These are phyloP conservation scores for Fusarium nanum DNA, from an alignment of 2,329 filamentous ascomycete species.

Conservation along the genomic window DNA sequence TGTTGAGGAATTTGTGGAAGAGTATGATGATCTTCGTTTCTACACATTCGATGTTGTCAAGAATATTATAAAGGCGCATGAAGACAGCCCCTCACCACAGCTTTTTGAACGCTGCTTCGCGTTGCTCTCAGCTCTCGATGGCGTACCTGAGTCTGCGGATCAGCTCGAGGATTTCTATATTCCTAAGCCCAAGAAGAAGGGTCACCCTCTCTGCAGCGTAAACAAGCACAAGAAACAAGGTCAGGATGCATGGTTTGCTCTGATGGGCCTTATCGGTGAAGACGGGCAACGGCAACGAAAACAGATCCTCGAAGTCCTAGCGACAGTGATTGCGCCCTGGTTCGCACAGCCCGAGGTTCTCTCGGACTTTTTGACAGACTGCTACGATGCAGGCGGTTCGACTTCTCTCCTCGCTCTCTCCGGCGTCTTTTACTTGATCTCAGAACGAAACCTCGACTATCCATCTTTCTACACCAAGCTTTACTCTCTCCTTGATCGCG, in stretches of 20 bases:
- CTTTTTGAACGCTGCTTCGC: slow-evolving; percentile 69
- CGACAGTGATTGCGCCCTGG: slow-evolving; percentile 85
- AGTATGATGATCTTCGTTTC: slow-evolving; percentile 86
- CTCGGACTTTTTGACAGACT: slow-evolving; percentile 97
- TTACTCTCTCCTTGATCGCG: slow-evolving; percentile 88
- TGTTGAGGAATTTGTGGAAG: slow-evolving; percentile 79
- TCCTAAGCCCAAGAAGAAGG: slow-evolving; percentile 72
- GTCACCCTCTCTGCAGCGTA: slow-evolving; percentile 73
- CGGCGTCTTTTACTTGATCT: slow-evolving; percentile 94
- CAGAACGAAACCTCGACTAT: slow-evolving; percentile 94
- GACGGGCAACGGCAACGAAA: slow-evolving; percentile 88
- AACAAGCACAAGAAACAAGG: slow-evolving; percentile 80
- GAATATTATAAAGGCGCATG: slow-evolving; percentile 44
- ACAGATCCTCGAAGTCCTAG: slow-evolving; percentile 78
- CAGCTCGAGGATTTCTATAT: slow-evolving; percentile 78
- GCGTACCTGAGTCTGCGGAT: slow-evolving; percentile 73
- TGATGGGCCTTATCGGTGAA: slow-evolving; percentile 75
- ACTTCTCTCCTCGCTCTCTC: slow-evolving; percentile 89
- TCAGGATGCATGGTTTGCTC: slow-evolving; percentile 86
- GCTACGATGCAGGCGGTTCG: slow-evolving; percentile 86
- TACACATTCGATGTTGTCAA: slow-evolving; percentile 81
- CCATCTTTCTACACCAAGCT: slow-evolving; percentile 93
- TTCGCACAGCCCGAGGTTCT: slow-evolving; percentile 88
- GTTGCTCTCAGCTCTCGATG: slow-evolving; percentile 74
- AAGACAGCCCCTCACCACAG: slow-evolving; percentile 35